Base-by-base conservation (phyloP, 2,329 filamentous ascomycete species). In the Monosporascus ibericus region DNA sequence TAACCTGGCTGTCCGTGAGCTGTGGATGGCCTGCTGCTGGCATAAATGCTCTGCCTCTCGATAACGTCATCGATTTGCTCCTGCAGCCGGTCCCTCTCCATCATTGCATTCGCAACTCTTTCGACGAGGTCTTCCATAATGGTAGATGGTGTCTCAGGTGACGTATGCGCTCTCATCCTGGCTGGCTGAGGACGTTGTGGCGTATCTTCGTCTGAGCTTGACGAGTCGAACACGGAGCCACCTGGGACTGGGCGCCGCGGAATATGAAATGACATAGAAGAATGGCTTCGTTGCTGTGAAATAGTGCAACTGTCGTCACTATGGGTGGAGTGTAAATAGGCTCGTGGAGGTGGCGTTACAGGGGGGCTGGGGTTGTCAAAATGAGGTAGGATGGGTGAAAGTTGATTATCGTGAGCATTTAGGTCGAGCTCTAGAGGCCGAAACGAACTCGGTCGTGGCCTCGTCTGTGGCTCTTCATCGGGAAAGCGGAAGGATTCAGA, bases 31-130 rank as follows among this genome's bases (percentile, higher is more conserved):
- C 79, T 74, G 63, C 78, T 81, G 54, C 63, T 70, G 18, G 73
- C 58, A 56, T 81, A 84, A 36, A 83, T 66, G 64, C 79, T 85
- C 67, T 82, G 80, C 54, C 80, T 76, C 70, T 84, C 80, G 24
- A 84, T 75, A 22, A 81, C 71, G 48, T 79, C 75, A 49, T 86
- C 79, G 50, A 86, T 84, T 58, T 82, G 75, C 52, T 75, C 76
- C 65, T 86, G 75, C 44, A 84, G 66, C 52, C 70, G 71, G 51
- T 86, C 83, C 56, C 81, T 72, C 62, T 86, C 82, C 50, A 80
- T 68, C 70, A 84, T 76, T 48, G 78, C 80, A 54, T 70, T 74
- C 30, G 80, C 81, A 44, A 84, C 78, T 42, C 79, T 72, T 57
- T 80, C 76, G 48, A 79, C 77, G 50, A 83, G 77, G 15, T 64